These are phyloP conservation scores for Grigorovia yakushimaensis DNA, from an alignment of 805 yeast genomes.

Conservation along the genomic window DNA sequence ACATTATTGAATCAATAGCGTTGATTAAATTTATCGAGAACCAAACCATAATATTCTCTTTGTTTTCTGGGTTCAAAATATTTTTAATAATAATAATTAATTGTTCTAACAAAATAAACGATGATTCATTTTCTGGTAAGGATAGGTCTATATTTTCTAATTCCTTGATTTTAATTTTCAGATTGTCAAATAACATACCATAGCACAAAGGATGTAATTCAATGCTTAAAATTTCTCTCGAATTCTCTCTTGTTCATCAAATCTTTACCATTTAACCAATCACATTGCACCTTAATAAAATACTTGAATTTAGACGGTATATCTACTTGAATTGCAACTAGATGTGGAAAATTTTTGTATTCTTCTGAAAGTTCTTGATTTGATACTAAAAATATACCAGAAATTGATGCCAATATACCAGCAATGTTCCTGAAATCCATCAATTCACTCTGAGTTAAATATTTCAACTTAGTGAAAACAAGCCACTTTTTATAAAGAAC, in stretches of 20 bases:
- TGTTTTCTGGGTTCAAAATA: slow-evolving; percentile 24
- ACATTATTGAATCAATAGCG: slow-evolving; percentile 23
- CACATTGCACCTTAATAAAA: slow-evolving; percentile 40
- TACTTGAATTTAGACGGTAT: slow-evolving; percentile 31
- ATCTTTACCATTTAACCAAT: slow-evolving; percentile 36
- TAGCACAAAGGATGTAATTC: slow-evolving; percentile 51
- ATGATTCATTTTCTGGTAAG: slow-evolving; percentile 11
- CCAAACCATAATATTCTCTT: slow-evolving; percentile 15
- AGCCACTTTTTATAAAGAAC: slow-evolving; percentile 29
- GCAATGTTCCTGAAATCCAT: slow-evolving; percentile 54
- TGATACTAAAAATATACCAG: slow-evolving; percentile 46
- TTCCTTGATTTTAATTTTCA: slow-evolving; percentile 29
- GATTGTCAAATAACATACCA: slow-evolving; percentile 35
- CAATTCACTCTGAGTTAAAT: slow-evolving; percentile 28
- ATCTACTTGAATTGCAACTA: slow-evolving; percentile 18
- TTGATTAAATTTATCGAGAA: slow-evolving; percentile 26
- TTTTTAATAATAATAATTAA: slow-evolving; percentile 35
- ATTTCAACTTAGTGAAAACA: slow-evolving; percentile 9
- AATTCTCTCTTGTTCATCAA: slow-evolving; percentile 52
- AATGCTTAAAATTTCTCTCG: slow-evolving; percentile 55
- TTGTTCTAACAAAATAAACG: slow-evolving; percentile 36
- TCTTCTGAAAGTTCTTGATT: slow-evolving; percentile 11
- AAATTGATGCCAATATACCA: slow-evolving; percentile 59
- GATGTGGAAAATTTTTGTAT: slow-evolving; percentile 5
- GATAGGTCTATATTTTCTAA: slow-evolving; percentile 15